Base-by-base conservation (phyloP, 2,329 filamentous ascomycete genomes). In the Penicillium sp. region DNA sequence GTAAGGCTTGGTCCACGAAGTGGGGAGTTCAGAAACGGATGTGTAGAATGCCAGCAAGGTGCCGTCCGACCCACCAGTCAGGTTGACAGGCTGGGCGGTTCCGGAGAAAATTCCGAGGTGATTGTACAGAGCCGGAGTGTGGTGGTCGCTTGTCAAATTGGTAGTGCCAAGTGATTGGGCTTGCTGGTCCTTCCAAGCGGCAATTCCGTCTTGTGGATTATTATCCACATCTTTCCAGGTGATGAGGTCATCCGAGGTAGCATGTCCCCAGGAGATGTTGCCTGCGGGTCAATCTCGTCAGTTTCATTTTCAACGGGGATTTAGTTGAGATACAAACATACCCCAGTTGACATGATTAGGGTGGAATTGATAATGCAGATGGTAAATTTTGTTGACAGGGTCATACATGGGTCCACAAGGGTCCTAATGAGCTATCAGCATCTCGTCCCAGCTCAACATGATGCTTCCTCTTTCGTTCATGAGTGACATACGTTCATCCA, bases 321-420 rank as follows among this genome's bases (percentile, higher is more conserved):
- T 6, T 5, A 5, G 25, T 11, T 24, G 9, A 18, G 5, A 36
- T 2, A 12, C 29, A 5, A 5, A 11, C 47, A 11, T 42, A 54
- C 52, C 52, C 52, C 52, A 54, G 25, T 34, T 42, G 33, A 54
- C 41, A 46, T 54, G 52, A 18, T 54, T 54, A 8, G 45, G 45
- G 12, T 54, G 52, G n/a, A 47, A 54, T 43, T 54, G 52, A 37
- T 54, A 54, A 33, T 54, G 52, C 13, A 54, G 38, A 37, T 54
- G 52, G 26, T 54, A 54, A 5, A 54, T 36, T 38, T 33, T 43
- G 4, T 33, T 35, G 9, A 46, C 44, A 2, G 52, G 50, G 27
- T 50, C 52, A 8, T 53, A 55, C 50, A 48, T 53, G 4, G 50
- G 50, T 6, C 18, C 52, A 48, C 52, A 52, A 3, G 52, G 52